phyloP scores from a whole-genome alignment of 108 stramenopile species.

The Nannochloropsis oceanica region DNA sequence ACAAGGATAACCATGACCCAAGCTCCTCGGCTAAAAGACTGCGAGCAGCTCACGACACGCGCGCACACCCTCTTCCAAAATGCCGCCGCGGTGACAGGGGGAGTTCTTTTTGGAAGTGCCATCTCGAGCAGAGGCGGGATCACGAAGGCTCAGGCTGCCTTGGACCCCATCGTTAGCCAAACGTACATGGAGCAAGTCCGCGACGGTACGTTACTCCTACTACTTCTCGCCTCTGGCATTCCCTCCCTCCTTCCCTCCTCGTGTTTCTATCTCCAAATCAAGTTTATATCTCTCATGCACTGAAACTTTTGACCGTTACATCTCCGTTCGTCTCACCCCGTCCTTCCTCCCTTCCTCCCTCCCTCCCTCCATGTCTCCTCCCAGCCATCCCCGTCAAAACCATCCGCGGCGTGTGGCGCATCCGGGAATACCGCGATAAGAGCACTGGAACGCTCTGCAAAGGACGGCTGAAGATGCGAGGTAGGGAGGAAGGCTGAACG shows the following conservation, averaged over 20 bases:
- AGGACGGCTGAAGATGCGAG: neutral
- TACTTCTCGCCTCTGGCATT: neutral
- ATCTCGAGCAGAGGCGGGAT: neutral
- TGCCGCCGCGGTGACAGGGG: neutral
- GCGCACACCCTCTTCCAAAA: no score
- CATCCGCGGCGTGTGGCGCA: neutral
- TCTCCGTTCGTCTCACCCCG: neutral
- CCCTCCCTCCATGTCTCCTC: neutral
- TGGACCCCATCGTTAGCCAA: neutral
- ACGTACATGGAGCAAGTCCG: neutral
- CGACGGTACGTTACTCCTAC: neutral
- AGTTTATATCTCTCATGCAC: no score
- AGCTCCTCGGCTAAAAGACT: no score
- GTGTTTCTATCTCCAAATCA: no score
- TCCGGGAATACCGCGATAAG: neutral
- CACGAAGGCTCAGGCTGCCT: neutral
- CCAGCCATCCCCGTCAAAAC: neutral
- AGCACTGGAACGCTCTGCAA: neutral
- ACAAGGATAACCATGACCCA: no score
- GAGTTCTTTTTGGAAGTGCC: neutral
- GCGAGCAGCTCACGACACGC: no score
- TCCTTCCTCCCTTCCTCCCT: neutral
- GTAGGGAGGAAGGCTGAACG: neutral
- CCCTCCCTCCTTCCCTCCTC: neutral
- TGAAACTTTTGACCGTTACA: neutral